Evolutionary conservation across 2,329 filamentous ascomycete species (phyloP).

Genomic region (Aureobasidium sp.): DNA sequence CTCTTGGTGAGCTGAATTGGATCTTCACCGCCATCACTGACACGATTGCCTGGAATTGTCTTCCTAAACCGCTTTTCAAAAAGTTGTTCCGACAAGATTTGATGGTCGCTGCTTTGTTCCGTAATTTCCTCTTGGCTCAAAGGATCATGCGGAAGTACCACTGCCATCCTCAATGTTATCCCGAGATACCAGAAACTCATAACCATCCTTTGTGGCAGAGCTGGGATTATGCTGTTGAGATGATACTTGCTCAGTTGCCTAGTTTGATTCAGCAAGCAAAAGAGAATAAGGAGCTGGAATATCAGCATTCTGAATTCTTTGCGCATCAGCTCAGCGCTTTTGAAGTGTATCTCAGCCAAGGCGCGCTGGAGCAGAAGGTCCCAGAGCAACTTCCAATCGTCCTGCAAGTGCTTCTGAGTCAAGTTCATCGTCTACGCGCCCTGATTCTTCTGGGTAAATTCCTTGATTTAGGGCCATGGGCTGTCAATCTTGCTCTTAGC

Average conservation of each 20-base stretch:
- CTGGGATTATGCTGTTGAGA: slow-evolving; percentile 95
- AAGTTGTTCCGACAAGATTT: slow-evolving; percentile 96
- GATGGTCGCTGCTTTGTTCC: slow-evolving; percentile 96
- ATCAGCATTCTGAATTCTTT: slow-evolving; percentile 92
- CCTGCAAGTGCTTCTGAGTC: slow-evolving; percentile 88
- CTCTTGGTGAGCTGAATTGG: slow-evolving; percentile 95
- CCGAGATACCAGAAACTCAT: slow-evolving; percentile 86
- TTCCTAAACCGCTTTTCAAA: slow-evolving; percentile 85
- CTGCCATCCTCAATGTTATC: slow-evolving; percentile 88
- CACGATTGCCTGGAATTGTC: slow-evolving; percentile 95
- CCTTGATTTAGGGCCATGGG: slow-evolving; percentile 92
- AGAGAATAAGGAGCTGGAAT: slow-evolving; percentile 74
- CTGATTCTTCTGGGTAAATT: slow-evolving; percentile 90
- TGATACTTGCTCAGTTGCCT: slow-evolving; percentile 84
- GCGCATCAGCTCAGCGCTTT: slow-evolving; percentile 95
- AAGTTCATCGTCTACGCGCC: slow-evolving; percentile 85
- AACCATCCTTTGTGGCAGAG: slow-evolving; percentile 94
- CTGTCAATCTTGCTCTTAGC: slow-evolving; percentile 92
- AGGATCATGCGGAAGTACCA: slow-evolving; percentile 94
- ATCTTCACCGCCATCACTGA: slow-evolving; percentile 99
- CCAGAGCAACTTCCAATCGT: slow-evolving; percentile 96
- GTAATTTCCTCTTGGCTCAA: slow-evolving; percentile 91
- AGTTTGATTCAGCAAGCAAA: slow-evolving; percentile 71
- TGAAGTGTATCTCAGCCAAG: slow-evolving; percentile 83
- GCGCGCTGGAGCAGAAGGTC: slow-evolving; percentile 74